A percentile compares a stretch with the other conserved stretches of the same genome.
Evolutionary conservation across 805 yeast species (phyloP).

Genomic region (Groenewaldozyma salmanticensis): DNA sequence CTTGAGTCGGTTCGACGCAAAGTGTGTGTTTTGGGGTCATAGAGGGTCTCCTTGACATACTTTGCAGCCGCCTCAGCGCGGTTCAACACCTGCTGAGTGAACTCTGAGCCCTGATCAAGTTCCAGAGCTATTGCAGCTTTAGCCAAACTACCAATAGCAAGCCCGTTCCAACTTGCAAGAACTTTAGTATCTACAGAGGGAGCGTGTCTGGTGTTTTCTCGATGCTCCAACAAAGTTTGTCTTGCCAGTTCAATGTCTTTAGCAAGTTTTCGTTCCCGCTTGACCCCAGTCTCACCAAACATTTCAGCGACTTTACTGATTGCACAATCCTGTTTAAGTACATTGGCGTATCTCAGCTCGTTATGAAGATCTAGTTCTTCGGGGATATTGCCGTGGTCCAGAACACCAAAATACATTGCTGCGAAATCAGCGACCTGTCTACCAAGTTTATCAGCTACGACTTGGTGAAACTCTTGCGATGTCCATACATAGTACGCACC

Average conservation of each 20-base stretch:
- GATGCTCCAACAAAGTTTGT: slow-evolving; percentile 17
- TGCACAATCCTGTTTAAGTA: slow-evolving; percentile 20
- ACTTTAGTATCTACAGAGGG: slow-evolving; percentile 28
- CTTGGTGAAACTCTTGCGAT: slow-evolving; percentile 24
- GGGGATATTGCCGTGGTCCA: slow-evolving; percentile 29
- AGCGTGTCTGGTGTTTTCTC: slow-evolving; percentile 17
- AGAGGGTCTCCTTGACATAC: slow-evolving; percentile 17
- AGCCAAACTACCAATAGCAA: slow-evolving; percentile 29
- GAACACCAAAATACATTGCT: slow-evolving; percentile 28
- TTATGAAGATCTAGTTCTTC: slow-evolving; percentile 25
- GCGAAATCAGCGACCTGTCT: slow-evolving; percentile 25
- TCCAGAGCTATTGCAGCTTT: slow-evolving; percentile 20
- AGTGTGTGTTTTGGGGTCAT: slow-evolving; percentile 13
- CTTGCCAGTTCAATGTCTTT: slow-evolving; percentile 20
- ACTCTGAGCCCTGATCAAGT: slow-evolving; percentile 11
- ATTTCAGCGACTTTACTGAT: slow-evolving; percentile 23
- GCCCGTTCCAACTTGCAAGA: slow-evolving; percentile 30
- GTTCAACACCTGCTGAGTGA: too few species aligned
- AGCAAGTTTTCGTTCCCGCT: slow-evolving; percentile 13
- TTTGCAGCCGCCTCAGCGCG: slow-evolving; percentile 22
- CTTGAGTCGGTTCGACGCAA: slow-evolving; percentile 15
- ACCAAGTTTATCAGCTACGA: slow-evolving; percentile 16
- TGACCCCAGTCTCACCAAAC: slow-evolving; percentile 27
- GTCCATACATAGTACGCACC: slow-evolving; percentile 31
- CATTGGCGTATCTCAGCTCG: slow-evolving; percentile 25